Percentiles rank a stretch among this genome's conserved stretches.
These are phyloP conservation scores for Nitzschia sp. DNA, from an alignment of 108 stramenopile species.

Conservation along the genomic window DNA sequence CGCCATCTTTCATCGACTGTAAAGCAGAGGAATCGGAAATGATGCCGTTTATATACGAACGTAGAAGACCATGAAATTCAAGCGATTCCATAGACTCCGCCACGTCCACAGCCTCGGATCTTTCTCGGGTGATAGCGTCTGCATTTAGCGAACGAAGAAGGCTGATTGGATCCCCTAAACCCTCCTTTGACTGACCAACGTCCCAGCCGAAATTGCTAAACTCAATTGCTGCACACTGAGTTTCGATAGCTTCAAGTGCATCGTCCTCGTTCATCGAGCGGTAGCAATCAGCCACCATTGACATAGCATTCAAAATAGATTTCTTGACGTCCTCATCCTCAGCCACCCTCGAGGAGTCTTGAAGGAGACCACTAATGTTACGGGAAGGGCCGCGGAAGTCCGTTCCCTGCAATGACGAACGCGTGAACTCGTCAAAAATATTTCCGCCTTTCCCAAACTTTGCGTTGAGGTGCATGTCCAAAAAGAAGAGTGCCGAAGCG, in stretches of 20 bases:
- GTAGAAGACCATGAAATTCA: conserved; percentile 11
- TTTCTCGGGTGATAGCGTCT: neutral
- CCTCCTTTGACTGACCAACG: neutral
- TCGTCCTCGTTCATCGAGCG: conserved; percentile 51
- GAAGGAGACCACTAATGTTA: conserved; percentile 2
- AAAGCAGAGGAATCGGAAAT: neutral
- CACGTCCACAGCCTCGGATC: neutral
- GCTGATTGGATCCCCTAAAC: neutral
- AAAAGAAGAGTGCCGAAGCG: conserved; percentile 65
- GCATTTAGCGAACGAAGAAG: conserved; percentile 14
- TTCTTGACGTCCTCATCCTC: conserved; percentile 27
- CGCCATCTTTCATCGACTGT: neutral
- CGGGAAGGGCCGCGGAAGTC: neutral
- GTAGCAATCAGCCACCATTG: conserved; percentile 46
- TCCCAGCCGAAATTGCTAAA: conserved; percentile 36
- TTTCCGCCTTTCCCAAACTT: conserved; percentile 19
- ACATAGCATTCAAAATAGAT: conserved; percentile 43
- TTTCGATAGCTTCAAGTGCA: conserved; percentile 51
- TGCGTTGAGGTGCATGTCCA: conserved; percentile 54
- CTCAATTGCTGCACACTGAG: conserved; percentile 48
- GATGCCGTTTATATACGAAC: conserved; percentile 28
- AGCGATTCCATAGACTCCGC: conserved; percentile 20
- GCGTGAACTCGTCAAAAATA: conserved; percentile 22
- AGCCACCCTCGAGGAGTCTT: neutral
- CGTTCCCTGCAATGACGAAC: conserved; percentile 23